These are phyloP conservation scores for Mycena rebaudengoi DNA, from an alignment of 768 basidiomycete genomes.

Conservation along the genomic window DNA sequence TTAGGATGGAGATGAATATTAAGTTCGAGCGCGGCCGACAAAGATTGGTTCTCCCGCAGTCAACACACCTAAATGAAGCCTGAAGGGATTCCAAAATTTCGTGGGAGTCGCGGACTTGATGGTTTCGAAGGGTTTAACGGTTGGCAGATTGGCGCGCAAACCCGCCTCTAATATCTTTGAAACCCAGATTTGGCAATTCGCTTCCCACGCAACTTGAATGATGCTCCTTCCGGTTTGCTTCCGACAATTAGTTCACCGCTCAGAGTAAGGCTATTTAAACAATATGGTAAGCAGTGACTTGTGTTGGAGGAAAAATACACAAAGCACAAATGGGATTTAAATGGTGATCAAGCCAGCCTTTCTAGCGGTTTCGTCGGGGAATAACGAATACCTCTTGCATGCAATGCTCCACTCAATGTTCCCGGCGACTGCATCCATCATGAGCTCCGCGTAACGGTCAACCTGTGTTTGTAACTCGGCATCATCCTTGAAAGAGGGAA, in stretches of 20 bases:
- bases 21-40: too few relatives aligned
- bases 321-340: not conserved
- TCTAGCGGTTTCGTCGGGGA: constrained; percentile 20
- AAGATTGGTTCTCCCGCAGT: too few relatives aligned
- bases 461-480: constrained; percentile 12
- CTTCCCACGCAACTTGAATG: too few relatives aligned
- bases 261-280: not conserved
- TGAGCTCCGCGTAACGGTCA: constrained; percentile 22
- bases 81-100: too few relatives aligned
- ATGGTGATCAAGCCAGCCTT: constrained; percentile 13
- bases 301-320: too few relatives aligned
- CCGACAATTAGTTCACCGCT: too few relatives aligned
- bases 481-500: constrained; percentile 13
- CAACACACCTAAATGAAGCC: too few relatives aligned
- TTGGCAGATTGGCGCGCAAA: constrained; percentile 9
- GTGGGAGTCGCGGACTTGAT: too few relatives aligned
- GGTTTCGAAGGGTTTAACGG: not conserved
- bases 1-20: too few relatives aligned
- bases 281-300: too few relatives aligned
- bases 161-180: not conserved
- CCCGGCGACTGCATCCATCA: constrained; percentile 31
- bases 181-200: too few relatives aligned
- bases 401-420: constrained; percentile 31
- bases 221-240: too few relatives aligned
- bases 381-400: constrained; percentile 27